Conservation (phyloP, 345 rosid species). For the Corchorus capsularis region DNA sequence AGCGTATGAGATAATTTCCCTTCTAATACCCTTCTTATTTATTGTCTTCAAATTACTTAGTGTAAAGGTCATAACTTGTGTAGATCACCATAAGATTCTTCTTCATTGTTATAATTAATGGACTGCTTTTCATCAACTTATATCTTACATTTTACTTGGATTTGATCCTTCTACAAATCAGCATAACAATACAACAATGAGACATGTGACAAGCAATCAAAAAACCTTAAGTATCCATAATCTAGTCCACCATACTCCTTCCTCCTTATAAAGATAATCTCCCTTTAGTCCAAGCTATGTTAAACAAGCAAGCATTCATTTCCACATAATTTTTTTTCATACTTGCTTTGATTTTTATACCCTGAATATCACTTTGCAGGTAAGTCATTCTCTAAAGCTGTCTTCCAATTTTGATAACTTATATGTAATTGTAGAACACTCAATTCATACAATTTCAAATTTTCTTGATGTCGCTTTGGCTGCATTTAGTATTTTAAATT, state of each 20-base stretch:
- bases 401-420: neutral
- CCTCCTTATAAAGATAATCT: neutral
- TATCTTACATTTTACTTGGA: neutral
- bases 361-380: neutral
- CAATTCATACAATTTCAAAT: constrained; percentile 4
- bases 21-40: neutral
- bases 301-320: neutral
- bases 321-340: neutral
- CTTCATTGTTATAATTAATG: neutral
- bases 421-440: neutral
- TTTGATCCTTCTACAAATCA: neutral
- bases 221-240: neutral
- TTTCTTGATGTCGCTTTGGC: neutral
- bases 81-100: neutral
- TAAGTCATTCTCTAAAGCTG: neutral
- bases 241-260: too few relatives aligned
- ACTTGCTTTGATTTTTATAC: neutral
- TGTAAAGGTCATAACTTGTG: neutral
- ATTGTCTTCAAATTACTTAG: neutral
- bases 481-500: neutral
- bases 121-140: neutral
- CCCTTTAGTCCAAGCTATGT: constrained; percentile 1
- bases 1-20: too few relatives aligned
- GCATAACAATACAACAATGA: neutral
- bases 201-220: neutral